phyloP scores from a whole-genome alignment of 352 stramenopile species.

The Phytophthora citrophthora region DNA sequence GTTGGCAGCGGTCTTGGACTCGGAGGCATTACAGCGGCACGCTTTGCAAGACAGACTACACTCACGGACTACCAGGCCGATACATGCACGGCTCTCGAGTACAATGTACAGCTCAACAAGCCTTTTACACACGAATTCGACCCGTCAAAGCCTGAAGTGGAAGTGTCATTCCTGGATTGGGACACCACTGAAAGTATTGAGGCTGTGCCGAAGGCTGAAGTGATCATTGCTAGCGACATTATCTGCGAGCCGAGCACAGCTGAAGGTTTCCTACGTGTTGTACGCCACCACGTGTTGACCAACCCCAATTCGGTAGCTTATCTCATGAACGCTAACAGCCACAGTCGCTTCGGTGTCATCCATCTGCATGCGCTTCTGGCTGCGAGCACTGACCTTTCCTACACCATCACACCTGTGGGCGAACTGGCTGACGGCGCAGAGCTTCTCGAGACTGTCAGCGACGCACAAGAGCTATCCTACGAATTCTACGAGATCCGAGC shows the following conservation, averaged over 20 bases:
- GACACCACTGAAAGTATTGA: slow-evolving; percentile 74
- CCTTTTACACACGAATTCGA: slow-evolving; percentile 76
- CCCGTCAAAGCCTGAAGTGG: slow-evolving; percentile 51
- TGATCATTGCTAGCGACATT: slow-evolving; percentile 88
- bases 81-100: slow-evolving; percentile 74
- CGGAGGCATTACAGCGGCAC: slow-evolving; percentile 75
- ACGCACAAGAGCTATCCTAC: slow-evolving; percentile 83
- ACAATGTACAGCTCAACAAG: slow-evolving; percentile 83
- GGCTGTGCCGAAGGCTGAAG: slow-evolving; percentile 61
- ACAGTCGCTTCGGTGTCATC: slow-evolving; percentile 85
- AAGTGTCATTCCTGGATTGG: slow-evolving; percentile 77
- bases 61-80: slow-evolving; percentile 89
- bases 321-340: slow-evolving; percentile 88
- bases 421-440: slow-evolving; percentile 58
- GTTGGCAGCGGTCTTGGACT: slow-evolving; percentile 86
- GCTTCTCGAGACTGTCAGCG: slow-evolving; percentile 78
- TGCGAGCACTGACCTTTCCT: slow-evolving; percentile 61
- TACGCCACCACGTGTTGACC: slow-evolving; percentile 60
- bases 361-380: slow-evolving; percentile 75
- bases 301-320: slow-evolving; percentile 66
- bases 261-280: slow-evolving; percentile 85
- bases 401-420: slow-evolving; percentile 72
- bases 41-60: slow-evolving; percentile 64
- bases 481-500: slow-evolving; percentile 88
- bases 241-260: slow-evolving; percentile 89